Conservation (phyloP, 2,329 filamentous ascomycete species). For the Fusarium euwallaceae region DNA sequence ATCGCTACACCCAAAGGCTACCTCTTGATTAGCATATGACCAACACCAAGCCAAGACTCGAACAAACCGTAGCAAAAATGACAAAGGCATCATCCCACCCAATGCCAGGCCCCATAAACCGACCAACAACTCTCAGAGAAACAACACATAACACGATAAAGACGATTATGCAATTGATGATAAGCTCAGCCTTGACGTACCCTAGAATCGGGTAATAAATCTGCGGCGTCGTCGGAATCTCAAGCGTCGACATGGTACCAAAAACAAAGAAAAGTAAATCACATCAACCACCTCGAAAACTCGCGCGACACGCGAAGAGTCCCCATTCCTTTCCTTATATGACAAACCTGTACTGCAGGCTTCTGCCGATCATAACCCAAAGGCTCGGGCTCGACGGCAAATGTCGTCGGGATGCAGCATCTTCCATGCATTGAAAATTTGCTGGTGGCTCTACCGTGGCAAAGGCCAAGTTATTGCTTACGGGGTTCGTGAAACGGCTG, state of each 20-base stretch:
- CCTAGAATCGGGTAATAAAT: constrained; percentile 34
- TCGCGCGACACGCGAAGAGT: background rate
- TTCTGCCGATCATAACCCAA: constrained; percentile 27
- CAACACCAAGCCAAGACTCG: too few species aligned
- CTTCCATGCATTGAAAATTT: background rate
- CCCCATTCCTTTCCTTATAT: constrained; percentile 33
- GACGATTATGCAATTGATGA: constrained; percentile 50
- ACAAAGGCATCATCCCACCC: constrained; percentile 52
- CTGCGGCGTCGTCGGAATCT: constrained; percentile 31
- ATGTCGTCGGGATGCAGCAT: background rate
- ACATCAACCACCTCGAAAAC: constrained; percentile 1
- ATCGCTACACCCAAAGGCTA: constrained; percentile 46
- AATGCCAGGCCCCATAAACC: constrained; percentile 49
- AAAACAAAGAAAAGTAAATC: constrained; percentile 10
- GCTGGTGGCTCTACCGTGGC: background rate
- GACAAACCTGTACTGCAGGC: background rate
- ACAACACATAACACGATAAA: constrained; percentile 47
- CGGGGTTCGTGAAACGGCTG: constrained; percentile 23
- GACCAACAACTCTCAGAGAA: constrained; percentile 44
- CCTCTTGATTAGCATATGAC: constrained; percentile 10
- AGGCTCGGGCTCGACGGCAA: background rate
- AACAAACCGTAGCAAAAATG: constrained; percentile 41
- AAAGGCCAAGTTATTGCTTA: constrained; percentile 2
- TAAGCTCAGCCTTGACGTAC: constrained; percentile 47
- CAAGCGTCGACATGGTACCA: constrained; percentile 14